A percentile compares a stretch with the other conserved stretches of the same genome.
phyloP scores from a whole-genome alignment of 257 asterid genomes.

The Nicotiana undulata region DNA sequence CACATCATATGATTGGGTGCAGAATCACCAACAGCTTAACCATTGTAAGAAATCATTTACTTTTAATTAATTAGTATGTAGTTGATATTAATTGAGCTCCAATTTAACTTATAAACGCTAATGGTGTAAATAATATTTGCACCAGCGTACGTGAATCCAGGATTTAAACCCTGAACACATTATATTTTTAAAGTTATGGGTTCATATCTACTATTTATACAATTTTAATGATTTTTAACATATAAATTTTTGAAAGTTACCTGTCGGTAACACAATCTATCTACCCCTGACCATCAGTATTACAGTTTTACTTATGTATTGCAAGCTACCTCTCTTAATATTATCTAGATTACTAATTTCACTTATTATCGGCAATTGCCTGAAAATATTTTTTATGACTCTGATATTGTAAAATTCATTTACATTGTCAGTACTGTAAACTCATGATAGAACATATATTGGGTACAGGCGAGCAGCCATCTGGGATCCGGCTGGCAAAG shows the following conservation, averaged over 20 bases:
- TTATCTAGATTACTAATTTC: not conserved
- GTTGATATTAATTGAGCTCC: not conserved
- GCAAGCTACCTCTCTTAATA: not conserved
- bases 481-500: slow-evolving; percentile 11
- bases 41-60: not conserved
- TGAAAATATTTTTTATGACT: too few relatives aligned
- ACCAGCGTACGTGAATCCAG: too few relatives aligned
- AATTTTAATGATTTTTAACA: too few relatives aligned
- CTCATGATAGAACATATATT: too few relatives aligned
- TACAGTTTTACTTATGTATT: not conserved
- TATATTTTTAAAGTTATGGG: too few relatives aligned
- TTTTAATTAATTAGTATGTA: not conserved
- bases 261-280: too few relatives aligned
- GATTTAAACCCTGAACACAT: too few relatives aligned
- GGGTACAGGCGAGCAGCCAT: not conserved
- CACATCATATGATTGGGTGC: slow-evolving; percentile 33
- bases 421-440: too few relatives aligned
- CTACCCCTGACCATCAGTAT: too few relatives aligned
- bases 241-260: too few relatives aligned
- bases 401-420: too few relatives aligned
- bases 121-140: not conserved
- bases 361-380: not conserved
- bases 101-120: not conserved
- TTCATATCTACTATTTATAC: too few relatives aligned
- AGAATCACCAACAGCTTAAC: not conserved